Evolutionary conservation across 140 eudicot species (phyloP).

Genomic region (Anethum foeniculum): DNA sequence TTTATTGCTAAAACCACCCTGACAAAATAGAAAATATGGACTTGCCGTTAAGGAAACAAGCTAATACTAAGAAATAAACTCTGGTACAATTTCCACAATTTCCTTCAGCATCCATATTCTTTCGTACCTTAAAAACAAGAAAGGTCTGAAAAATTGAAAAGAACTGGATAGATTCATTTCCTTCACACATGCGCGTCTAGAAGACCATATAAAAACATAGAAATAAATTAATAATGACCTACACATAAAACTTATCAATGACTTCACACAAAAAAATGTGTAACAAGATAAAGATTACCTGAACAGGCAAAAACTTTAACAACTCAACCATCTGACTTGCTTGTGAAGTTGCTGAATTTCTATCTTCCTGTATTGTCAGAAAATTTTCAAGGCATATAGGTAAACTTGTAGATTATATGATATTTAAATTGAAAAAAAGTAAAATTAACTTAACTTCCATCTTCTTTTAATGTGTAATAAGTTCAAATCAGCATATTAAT

Average conservation of each 20-base stretch:
- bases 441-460: not conserved
- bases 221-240: constrained; percentile 18
- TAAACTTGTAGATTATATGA: not conserved
- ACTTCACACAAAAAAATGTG: not conserved
- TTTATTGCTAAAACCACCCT: constrained; percentile 90
- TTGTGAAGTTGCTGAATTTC: constrained; percentile 59
- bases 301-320: constrained; percentile 73
- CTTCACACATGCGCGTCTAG: constrained; percentile 83
- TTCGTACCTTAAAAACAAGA: constrained; percentile 72
- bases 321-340: constrained; percentile 89
- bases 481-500: constrained; percentile 3
- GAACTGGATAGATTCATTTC: constrained; percentile 83
- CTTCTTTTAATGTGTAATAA: constrained; percentile 42
- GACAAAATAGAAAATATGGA: constrained; percentile 19
- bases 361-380: constrained; percentile 53
- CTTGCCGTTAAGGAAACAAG: constrained; percentile 5
- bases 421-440: not conserved
- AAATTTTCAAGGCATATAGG: not conserved
- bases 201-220: constrained; percentile 16
- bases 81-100: constrained; percentile 4
- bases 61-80: constrained; percentile 1
- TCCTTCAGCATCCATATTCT: constrained; percentile 14
- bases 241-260: constrained; percentile 6
- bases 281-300: constrained; percentile 40
- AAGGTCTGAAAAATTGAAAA: constrained; percentile 91